Percentiles rank a stretch among this genome's conserved stretches.
Evolutionary conservation across 306 rosid genomes (phyloP).

Genomic region (Sophora flavescens): DNA sequence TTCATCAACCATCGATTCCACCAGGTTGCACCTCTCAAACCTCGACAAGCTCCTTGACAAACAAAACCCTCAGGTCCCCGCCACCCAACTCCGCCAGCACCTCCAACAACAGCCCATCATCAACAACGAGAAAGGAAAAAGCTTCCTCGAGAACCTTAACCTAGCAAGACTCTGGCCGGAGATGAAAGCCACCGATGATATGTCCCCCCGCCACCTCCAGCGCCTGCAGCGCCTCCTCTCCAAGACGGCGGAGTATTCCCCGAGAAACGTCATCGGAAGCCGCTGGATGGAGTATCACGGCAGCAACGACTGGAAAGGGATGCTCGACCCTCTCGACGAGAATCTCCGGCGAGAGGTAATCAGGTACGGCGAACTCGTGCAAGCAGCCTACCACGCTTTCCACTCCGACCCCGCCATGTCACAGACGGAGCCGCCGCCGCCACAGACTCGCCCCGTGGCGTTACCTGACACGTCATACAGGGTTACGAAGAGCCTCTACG

Average conservation of each 20-base stretch:
- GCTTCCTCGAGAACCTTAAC: constrained; percentile 60
- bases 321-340: constrained; percentile 86
- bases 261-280: constrained; percentile 65
- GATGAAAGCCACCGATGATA: constrained; percentile 71
- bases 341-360: constrained; percentile 96
- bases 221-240: constrained; percentile 72
- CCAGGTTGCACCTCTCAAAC: constrained; percentile 71
- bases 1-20: constrained; percentile 33
- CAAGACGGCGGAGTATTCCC: constrained; percentile 77
- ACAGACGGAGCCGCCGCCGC: constrained; percentile 60
- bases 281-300: constrained; percentile 91
- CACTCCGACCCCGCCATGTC: constrained; percentile 85
- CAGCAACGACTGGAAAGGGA: constrained; percentile 76
- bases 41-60: constrained; percentile 76
- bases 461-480: constrained; percentile 66
- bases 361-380: constrained; percentile 83
- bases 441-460: constrained; percentile 56
- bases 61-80: constrained; percentile 25
- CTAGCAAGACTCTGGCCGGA: constrained; percentile 72
- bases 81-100: constrained; percentile 29
- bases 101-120: constrained; percentile 18
- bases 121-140: constrained; percentile 51
- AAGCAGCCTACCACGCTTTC: constrained; percentile 83
- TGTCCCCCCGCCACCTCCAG: constrained; percentile 79
- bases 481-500: constrained; percentile 86